Base-by-base conservation (phyloP, 345 rosid species). In the Trapa bicornis region DNA sequence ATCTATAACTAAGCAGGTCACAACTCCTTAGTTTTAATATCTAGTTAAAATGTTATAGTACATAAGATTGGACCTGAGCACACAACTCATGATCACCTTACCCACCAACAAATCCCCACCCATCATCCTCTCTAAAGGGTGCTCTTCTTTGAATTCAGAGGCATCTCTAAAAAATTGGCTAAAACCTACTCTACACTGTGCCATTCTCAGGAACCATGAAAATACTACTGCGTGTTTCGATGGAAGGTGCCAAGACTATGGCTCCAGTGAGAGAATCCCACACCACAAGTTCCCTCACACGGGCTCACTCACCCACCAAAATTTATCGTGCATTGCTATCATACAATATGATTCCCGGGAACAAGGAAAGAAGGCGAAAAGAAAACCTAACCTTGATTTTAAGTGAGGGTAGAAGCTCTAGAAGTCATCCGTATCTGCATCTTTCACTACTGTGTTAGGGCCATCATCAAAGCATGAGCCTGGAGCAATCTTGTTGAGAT, bases 381-480 rank as follows among this genome's bases (percentile, higher is more conserved):
- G 13, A 35, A 61, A 74, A 67, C 64, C 77, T 54, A 75, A 77
- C 76, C 76, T 56, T 61, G 79, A 45, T 58, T 58, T 32, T 38
- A 10, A 58, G 37, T 72, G 62, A 58, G 72, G 48, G 80, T 67
- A 75, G 65, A 67, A 76, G 76, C 80, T 73, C 81, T 80, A 91
- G 75, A 82, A 85, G 76, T 76, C 75, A 69, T 80, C 88, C 71
- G 78, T 76, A 68, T 77, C 87, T 37, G 84, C 93, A 70, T 85
- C 96, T 83, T 91, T 91, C 79, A 74, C 69, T 68, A 82, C 71
- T 54, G 89, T 75, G 76, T 83, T 88, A 65, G 90, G 93, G 76
- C 93, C 87, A 66, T 94, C 97, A 65, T 91, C 99, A 72, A 89
- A 87, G 72, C 96, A 89, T 70, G 99, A 86, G 53, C 90, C 93